Evolutionary conservation across 257 asterid species (phyloP), one percentile per base, ranked within the genome.

Genomic region (Nicotiana otophora): DNA sequence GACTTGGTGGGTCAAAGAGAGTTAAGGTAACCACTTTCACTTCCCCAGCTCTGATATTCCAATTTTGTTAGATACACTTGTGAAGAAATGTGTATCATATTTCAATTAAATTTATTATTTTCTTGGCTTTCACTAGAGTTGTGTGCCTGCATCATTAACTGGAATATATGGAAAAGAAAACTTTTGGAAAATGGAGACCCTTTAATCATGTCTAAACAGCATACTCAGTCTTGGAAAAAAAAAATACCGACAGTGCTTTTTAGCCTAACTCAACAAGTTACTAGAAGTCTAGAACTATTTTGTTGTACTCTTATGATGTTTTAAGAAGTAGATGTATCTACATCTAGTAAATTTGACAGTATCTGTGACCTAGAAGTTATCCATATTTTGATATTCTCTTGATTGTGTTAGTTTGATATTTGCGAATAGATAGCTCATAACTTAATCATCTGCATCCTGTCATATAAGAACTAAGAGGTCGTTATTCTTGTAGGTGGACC

Each of bases 1-100:
- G 90, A 89, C 92, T 94, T 85, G 98, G 94, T 23, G 23, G 94
- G 4, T 70, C 94, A 69, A 91, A 86, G 86, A 93, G 93, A 83
- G 96, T 94, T 90, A 93, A 89, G 99, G 99, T 91, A 92, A 86
- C 55, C 26, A 8, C 54, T 51, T 78, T 30, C 61, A 54, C 17
- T 34, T 33, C 84, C 68, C n/a, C 48, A 15, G 4, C 51, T 34
- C 57, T 75, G 31, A 42, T 67, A 34, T n/a, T 60, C 28, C 55
- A 70, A 36, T 42, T 16, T 2, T 46, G 80, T 79, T 65, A 51
- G 20, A 19, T 36, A 16, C 74, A 42, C 63, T 51, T 51, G 64
- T 51, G 62, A 70, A 77, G 77, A 55, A 75, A 55, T 58, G 68
- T 1, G 39, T 66, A 51, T 28, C 39, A 8, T 61, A 26, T 80